Evolutionary conservation across 1,139 yeast species (phyloP).

Genomic region (Lodderomyces beijingensis): DNA sequence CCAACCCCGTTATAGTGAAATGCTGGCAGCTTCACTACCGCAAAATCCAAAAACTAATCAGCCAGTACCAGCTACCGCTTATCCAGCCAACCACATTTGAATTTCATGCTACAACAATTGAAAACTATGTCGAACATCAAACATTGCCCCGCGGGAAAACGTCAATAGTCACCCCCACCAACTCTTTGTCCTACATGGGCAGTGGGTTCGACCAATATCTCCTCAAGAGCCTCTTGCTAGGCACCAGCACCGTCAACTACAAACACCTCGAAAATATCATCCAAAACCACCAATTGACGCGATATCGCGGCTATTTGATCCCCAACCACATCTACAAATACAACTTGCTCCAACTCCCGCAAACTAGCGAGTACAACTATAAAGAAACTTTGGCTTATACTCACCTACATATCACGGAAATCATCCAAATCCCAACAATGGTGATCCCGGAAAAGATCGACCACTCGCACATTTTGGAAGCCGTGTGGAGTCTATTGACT

Average conservation of each 20-base stretch:
- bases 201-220: slow-evolving; percentile 25
- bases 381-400: slow-evolving; percentile 8
- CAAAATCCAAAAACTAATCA: slow-evolving; percentile 4
- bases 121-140: slow-evolving; percentile 6
- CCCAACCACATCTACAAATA: slow-evolving; percentile 15
- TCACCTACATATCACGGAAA: slow-evolving; percentile 11
- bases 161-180: slow-evolving; percentile 21
- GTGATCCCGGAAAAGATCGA: slow-evolving; percentile 15
- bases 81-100: slow-evolving; percentile 1
- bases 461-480: slow-evolving; percentile 14
- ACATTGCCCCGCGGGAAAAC: slow-evolving; percentile 6
- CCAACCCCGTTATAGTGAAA: slow-evolving; percentile 12
- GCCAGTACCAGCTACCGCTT: slow-evolving; percentile 5
- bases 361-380: slow-evolving; percentile 6
- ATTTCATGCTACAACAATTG: slow-evolving; percentile 8
- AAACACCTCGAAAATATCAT: slow-evolving; percentile 14
- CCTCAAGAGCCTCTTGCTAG: slow-evolving; percentile 14
- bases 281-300: slow-evolving; percentile 14
- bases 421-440: slow-evolving; percentile 15
- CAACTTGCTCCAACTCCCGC: slow-evolving; percentile 8
- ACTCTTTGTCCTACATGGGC: slow-evolving; percentile 24
- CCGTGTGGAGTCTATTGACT: slow-evolving; percentile 20
- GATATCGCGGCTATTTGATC: slow-evolving; percentile 19
- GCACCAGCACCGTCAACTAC: slow-evolving; percentile 5
- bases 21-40: slow-evolving; percentile 12